Conservation (phyloP, 768 basidiomycete genomes). For the Fistulinella prunicolor region DNA sequence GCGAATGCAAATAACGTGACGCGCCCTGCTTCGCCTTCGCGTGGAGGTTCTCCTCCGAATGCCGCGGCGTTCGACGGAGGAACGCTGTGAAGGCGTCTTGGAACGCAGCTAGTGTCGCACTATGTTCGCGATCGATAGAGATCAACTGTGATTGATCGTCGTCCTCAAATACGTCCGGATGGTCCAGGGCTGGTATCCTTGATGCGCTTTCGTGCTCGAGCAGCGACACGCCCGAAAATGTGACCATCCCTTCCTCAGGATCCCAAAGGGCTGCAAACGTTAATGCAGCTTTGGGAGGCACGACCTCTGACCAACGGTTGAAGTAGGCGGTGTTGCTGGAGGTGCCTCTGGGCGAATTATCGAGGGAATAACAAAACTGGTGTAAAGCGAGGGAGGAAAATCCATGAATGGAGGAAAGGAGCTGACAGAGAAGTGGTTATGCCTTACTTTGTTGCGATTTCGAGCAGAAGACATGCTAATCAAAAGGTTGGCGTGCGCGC, state of each 20-base stretch:
- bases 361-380: conserved; percentile 24
- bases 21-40: conserved; percentile 7
- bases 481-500: background rate
- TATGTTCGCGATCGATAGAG: conserved; percentile 20
- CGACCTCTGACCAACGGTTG: conserved; percentile 53
- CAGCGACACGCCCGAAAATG: conserved; percentile 52
- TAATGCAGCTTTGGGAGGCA: conserved; percentile 53
- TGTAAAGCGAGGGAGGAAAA: background rate
- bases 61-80: conserved; percentile 21
- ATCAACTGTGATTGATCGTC: conserved; percentile 15
- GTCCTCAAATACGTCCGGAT: conserved; percentile 15
- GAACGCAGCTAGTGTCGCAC: conserved; percentile 21
- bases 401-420: background rate
- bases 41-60: conserved; percentile 20
- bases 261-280: conserved; percentile 63
- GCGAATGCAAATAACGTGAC: conserved; percentile 14
- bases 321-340: conserved; percentile 13
- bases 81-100: conserved; percentile 32
- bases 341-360: conserved; percentile 9
- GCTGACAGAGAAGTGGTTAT: background rate
- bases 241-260: conserved; percentile 53
- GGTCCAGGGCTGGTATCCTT: conserved; percentile 2
- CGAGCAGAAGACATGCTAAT: conserved; percentile 15
- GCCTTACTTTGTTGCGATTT: conserved; percentile 24
- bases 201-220: conserved; percentile 30